These are phyloP conservation scores for Metschnikowia dekortorum DNA, from an alignment of 805 yeast species.

Conservation along the genomic window DNA sequence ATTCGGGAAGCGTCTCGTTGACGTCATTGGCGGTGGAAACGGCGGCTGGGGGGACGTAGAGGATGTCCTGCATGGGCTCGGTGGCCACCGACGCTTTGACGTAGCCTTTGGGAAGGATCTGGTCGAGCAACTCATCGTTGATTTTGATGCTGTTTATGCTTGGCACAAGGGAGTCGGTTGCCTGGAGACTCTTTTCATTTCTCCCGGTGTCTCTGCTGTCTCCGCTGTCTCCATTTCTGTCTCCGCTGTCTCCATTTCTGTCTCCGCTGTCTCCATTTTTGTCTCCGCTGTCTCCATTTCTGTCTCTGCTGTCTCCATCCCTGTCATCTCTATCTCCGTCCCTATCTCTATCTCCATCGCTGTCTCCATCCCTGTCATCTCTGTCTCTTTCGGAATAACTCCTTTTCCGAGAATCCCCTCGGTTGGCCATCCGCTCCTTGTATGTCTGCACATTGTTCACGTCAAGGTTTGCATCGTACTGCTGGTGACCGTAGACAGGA, in stretches of 20 bases:
- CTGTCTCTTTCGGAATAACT: background rate
- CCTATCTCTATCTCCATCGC: background rate
- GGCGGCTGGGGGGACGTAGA: slow-evolving; percentile 48
- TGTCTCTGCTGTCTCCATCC: background rate
- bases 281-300: background rate
- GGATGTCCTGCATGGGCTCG: slow-evolving; percentile 26
- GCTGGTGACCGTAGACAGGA: slow-evolving; percentile 43
- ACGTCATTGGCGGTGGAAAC: slow-evolving; percentile 23
- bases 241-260: too few species aligned
- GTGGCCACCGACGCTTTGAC: slow-evolving; percentile 29
- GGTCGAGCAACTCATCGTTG: slow-evolving; percentile 43
- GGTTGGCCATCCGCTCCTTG: slow-evolving; percentile 14
- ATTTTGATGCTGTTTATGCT: background rate
- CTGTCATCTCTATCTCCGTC: background rate
- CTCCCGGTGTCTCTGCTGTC: background rate
- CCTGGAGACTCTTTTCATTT: background rate
- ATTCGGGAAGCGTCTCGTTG: slow-evolving; percentile 14
- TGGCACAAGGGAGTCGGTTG: too few species aligned
- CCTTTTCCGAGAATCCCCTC: background rate
- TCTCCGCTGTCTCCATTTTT: background rate
- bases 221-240: background rate
- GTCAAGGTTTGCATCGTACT: slow-evolving; percentile 23
- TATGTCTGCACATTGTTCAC: slow-evolving; percentile 17
- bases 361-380: background rate
- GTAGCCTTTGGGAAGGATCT: slow-evolving; percentile 52